A percentile compares a stretch with the other conserved stretches of the same genome.
phyloP scores from a whole-genome alignment of 164 flowering plant genomes.

The Santalum album region DNA sequence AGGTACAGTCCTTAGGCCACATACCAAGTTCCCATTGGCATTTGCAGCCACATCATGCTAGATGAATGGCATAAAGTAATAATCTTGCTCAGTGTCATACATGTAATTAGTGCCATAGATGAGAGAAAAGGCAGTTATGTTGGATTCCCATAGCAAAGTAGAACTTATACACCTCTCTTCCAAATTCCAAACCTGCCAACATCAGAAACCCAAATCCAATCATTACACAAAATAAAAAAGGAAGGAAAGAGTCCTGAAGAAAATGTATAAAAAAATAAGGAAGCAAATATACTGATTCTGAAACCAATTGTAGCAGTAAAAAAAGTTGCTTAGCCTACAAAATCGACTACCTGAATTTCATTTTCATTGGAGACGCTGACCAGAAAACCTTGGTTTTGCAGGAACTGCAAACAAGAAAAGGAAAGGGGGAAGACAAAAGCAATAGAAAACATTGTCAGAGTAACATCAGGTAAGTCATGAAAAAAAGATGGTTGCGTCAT shows the following conservation, averaged over 20 bases:
- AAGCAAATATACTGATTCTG: neutral
- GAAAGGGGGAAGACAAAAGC: too few relatives aligned
- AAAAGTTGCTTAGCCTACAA: neutral
- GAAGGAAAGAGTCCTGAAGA: too few relatives aligned
- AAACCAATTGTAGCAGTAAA: neutral
- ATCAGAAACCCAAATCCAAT: constrained; percentile 9
- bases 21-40: neutral
- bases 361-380: constrained; percentile 70
- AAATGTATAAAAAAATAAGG: too few relatives aligned
- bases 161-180: neutral
- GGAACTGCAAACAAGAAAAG: constrained; percentile 46
- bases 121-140: neutral
- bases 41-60: neutral
- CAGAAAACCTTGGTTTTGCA: constrained; percentile 78
- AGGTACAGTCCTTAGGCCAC: neutral
- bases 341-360: constrained; percentile 62
- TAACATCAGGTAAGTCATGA: too few relatives aligned
- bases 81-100: neutral
- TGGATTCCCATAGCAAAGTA: neutral
- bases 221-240: neutral
- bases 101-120: constrained; percentile 2
- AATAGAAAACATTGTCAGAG: too few relatives aligned
- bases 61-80: too few relatives aligned
- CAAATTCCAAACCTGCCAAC: constrained; percentile 1
- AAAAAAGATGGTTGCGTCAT: too few relatives aligned